phyloP scores from a whole-genome alignment of 306 rosid species.

The Dryas alaskensis region DNA sequence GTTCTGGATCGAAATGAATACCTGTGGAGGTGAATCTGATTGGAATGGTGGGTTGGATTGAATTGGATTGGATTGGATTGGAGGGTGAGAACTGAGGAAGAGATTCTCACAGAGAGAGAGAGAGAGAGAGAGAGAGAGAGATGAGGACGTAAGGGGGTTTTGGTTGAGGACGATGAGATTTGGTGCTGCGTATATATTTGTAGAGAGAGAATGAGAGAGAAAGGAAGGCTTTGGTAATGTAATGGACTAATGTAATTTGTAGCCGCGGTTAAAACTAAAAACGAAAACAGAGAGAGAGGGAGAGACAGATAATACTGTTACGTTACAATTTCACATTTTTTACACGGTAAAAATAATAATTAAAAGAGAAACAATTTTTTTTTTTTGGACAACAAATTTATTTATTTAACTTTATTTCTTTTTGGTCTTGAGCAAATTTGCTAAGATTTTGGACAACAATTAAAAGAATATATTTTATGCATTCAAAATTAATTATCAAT shows the following conservation, averaged over 20 bases:
- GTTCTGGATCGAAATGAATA: slow-evolving; percentile 10
- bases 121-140: neutral
- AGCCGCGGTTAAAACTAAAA: slow-evolving; percentile 30
- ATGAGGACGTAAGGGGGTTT: slow-evolving; percentile 44
- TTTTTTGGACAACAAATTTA: no score
- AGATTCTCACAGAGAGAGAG: slow-evolving; percentile 36
- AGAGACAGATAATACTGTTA: slow-evolving; percentile 23
- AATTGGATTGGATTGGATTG: slow-evolving; percentile 19
- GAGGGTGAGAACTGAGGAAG: slow-evolving; percentile 27
- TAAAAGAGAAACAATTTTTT: neutral
- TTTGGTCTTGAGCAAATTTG: no score
- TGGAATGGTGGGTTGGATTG: slow-evolving; percentile 25
- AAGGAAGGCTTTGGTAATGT: slow-evolving; percentile 19
- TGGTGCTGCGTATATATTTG: slow-evolving; percentile 51
- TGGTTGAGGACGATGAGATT: slow-evolving; percentile 65
- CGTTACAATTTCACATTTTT: slow-evolving; percentile 26
- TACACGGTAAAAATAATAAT: neutral
- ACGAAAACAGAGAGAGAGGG: neutral
- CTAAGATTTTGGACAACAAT: no score
- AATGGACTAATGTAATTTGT: slow-evolving; percentile 14
- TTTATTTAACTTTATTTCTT: no score
- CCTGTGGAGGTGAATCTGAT: slow-evolving; percentile 33
- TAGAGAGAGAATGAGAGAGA: slow-evolving; percentile 21
- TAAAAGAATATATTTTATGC: no score
- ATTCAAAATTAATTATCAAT: no score